Conservation (phyloP, 2,329 filamentous ascomycete genomes). For the Alternaria atra region DNA sequence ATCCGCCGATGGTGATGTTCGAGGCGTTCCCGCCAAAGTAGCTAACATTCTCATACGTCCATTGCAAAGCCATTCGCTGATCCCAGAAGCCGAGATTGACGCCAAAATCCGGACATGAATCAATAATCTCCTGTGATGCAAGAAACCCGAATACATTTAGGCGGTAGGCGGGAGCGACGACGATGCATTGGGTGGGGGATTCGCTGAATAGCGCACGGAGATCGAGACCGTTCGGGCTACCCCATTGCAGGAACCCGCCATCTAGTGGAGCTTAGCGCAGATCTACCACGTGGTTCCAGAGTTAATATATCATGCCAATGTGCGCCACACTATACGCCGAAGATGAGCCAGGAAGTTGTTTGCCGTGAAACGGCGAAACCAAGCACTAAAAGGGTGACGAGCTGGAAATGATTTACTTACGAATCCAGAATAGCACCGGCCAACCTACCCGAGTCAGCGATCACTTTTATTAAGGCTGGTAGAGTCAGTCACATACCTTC, state of each 20-base stretch:
- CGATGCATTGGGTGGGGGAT: conserved; percentile 56
- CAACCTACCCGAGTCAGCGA: conserved; percentile 53
- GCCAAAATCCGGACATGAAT: conserved; percentile 42
- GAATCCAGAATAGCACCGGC: conserved; percentile 68
- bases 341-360: not conserved
- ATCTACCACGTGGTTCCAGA: conserved; percentile 10
- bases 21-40: conserved; percentile 61
- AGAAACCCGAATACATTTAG: conserved; percentile 67
- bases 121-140: conserved; percentile 58
- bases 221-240: conserved; percentile 59
- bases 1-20: conserved; percentile 64
- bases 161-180: conserved; percentile 66
- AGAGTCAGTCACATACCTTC: conserved; percentile 33
- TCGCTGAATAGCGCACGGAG: conserved; percentile 59
- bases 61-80: conserved; percentile 64
- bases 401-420: conserved; percentile 45
- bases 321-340: not conserved
- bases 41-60: conserved; percentile 61
- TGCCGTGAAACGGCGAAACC: conserved; percentile 5
- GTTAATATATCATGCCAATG: not conserved
- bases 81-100: conserved; percentile 68
- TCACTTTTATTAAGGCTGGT: not conserved
- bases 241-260: conserved; percentile 67
- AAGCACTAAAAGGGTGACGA: conserved; percentile 1
- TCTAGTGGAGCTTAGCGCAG: conserved; percentile 44